Conservation (phyloP, 208 protist genomes). For the Acanthamoeba triangularis region DNA sequence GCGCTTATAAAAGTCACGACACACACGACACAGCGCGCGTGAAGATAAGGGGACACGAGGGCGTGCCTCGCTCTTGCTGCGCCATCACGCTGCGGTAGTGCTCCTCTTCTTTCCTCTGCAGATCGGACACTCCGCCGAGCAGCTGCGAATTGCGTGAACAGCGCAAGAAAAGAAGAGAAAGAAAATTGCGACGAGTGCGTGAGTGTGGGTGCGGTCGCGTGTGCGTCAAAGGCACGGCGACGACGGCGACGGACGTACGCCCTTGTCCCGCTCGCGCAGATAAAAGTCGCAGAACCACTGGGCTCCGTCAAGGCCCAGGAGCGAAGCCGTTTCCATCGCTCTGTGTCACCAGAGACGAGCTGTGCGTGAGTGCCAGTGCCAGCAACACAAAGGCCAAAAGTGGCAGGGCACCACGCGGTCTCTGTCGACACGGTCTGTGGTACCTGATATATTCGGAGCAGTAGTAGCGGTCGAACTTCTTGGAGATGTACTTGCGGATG, state of each 20-base stretch:
- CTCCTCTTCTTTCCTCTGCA: constrained; percentile 15
- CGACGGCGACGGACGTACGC: constrained; percentile 3
- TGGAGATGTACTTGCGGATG: constrained; percentile 66
- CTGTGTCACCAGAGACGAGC: not conserved
- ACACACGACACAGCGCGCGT: not conserved
- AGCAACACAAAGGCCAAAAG: too few relatives aligned
- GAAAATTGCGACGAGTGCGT: too few relatives aligned
- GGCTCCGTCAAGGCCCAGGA: constrained; percentile 38
- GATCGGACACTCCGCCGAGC: constrained; percentile 14
- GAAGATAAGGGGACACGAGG: too few relatives aligned
- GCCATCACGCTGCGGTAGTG: not conserved
- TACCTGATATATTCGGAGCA: constrained; percentile 76
- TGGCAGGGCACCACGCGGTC: not conserved
- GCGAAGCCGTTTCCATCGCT: constrained; percentile 79
- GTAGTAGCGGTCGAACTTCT: constrained; percentile 80
- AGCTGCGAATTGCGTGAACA: not conserved
- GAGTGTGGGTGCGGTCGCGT: not conserved
- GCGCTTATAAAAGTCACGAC: too few relatives aligned
- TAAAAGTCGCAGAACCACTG: constrained; percentile 73
- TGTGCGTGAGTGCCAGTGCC: too few relatives aligned
- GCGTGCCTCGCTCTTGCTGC: not conserved
- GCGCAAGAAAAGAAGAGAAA: too few relatives aligned
- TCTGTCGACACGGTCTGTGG: not conserved
- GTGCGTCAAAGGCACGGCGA: too few relatives aligned
- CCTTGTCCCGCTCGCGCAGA: constrained; percentile 72